phyloP scores from a whole-genome alignment of 208 protist species.

The Leishmania tropica region DNA sequence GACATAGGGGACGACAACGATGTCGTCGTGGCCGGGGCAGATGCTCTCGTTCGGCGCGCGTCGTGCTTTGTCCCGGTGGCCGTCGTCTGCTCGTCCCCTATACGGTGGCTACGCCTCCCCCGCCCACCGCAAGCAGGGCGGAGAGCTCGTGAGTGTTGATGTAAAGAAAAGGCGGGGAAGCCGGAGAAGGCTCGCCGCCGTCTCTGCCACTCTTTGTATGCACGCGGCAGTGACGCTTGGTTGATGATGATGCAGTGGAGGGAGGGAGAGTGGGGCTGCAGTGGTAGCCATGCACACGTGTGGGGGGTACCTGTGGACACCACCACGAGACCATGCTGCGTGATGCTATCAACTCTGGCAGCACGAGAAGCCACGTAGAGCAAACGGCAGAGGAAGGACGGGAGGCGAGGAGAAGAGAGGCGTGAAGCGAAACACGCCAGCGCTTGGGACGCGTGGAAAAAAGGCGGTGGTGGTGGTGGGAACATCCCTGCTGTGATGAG shows the following conservation, averaged over 20 bases:
- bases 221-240: not conserved
- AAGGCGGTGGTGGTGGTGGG: not conserved
- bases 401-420: not conserved
- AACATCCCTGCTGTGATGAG: not conserved
- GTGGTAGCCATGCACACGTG: not conserved
- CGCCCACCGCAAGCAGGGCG: too few relatives aligned
- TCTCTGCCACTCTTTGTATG: not conserved
- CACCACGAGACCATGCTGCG: not conserved
- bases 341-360: not conserved
- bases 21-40: not conserved
- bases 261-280: not conserved
- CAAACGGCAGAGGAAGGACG: not conserved
- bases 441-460: slow-evolving; percentile 5
- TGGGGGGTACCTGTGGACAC: not conserved
- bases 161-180: not conserved
- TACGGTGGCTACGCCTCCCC: not conserved
- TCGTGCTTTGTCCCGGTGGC: not conserved
- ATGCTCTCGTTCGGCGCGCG: not conserved
- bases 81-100: not conserved
- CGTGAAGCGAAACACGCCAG: not conserved
- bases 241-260: not conserved
- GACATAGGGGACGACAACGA: not conserved
- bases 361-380: slow-evolving; percentile 4
- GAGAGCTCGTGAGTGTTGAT: not conserved
- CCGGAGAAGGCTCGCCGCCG: not conserved